These are phyloP conservation scores for Ploettnerulaceae sp. DNA, from an alignment of 2,329 filamentous ascomycete species.

Conservation along the genomic window DNA sequence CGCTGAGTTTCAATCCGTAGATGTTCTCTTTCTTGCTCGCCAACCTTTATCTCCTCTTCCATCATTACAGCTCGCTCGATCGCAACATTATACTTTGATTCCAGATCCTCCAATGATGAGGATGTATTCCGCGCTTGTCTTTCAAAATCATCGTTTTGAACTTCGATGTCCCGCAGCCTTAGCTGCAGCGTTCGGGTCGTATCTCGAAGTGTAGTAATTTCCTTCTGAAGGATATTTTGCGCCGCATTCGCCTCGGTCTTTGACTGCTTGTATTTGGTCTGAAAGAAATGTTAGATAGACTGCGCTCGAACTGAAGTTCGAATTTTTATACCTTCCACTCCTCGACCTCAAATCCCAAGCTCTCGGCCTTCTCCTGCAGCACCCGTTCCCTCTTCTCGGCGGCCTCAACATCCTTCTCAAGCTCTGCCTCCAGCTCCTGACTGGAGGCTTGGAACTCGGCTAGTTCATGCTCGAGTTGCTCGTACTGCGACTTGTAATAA, in stretches of 20 bases:
- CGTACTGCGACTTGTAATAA: constrained; percentile 96
- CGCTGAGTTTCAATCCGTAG: constrained; percentile 89
- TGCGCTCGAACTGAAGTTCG: background rate
- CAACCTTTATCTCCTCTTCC: constrained; percentile 88
- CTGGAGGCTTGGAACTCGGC: constrained; percentile 92
- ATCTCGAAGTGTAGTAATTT: constrained; percentile 88
- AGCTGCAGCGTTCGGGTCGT: constrained; percentile 75
- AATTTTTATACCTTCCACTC: constrained; percentile 85
- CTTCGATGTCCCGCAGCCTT: constrained; percentile 87
- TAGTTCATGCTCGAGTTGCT: constrained; percentile 84
- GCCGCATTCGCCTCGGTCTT: constrained; percentile 81
- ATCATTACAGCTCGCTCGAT: constrained; percentile 90
- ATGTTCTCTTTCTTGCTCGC: constrained; percentile 85
- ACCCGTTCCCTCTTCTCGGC: constrained; percentile 88
- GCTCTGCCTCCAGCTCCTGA: constrained; percentile 86
- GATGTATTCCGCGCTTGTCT: constrained; percentile 92
- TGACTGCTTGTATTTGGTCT: constrained; percentile 95
- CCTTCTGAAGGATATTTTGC: constrained; percentile 86
- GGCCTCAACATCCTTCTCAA: constrained; percentile 93
- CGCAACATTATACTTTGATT: constrained; percentile 92
- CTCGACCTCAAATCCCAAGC: constrained; percentile 80
- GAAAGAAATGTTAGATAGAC: constrained; percentile 9
- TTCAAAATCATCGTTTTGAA: constrained; percentile 97
- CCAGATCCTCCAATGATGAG: constrained; percentile 91
- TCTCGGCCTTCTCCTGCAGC: constrained; percentile 82